Evolutionary conservation across 2,329 filamentous ascomycete genomes (phyloP).

Genomic region (Arthrinium phaeospermum): DNA sequence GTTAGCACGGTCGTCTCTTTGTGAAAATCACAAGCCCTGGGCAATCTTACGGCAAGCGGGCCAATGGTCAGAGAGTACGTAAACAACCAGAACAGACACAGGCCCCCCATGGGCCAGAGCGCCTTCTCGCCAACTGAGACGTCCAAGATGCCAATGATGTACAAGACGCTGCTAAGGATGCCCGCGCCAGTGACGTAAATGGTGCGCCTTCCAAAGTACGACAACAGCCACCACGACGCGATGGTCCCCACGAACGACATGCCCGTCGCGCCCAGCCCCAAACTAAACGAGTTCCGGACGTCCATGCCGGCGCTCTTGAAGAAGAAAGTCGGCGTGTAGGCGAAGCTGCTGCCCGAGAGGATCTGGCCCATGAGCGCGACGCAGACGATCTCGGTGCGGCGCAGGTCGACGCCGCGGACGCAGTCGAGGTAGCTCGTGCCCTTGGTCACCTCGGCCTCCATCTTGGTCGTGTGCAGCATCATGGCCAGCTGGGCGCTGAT

Average conservation of each 20-base stretch:
- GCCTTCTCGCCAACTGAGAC: constrained; percentile 48
- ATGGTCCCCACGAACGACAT: constrained; percentile 47
- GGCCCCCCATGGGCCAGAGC: constrained; percentile 47
- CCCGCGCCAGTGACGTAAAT: constrained; percentile 47
- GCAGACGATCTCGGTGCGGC: constrained; percentile 51
- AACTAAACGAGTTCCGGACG: constrained; percentile 37
- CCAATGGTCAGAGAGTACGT: constrained; percentile 55
- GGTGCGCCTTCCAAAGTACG: constrained; percentile 46
- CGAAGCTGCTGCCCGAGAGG: constrained; percentile 43
- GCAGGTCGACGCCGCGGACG: constrained; percentile 51
- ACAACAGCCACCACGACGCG: constrained; percentile 45
- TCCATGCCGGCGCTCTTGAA: constrained; percentile 43
- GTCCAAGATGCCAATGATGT: constrained; percentile 47
- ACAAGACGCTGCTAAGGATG: constrained; percentile 42
- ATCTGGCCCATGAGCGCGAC: constrained; percentile 43
- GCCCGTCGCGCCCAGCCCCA: constrained; percentile 41
- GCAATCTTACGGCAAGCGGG: constrained; percentile 47
- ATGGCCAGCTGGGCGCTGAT: constrained; percentile 48
- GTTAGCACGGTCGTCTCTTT: constrained; percentile 19
- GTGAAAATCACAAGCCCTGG: neutral
- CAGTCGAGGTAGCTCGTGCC: constrained; percentile 53
- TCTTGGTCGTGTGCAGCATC: constrained; percentile 51
- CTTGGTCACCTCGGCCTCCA: constrained; percentile 46
- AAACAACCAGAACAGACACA: constrained; percentile 52
- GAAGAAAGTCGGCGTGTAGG: constrained; percentile 47